These are phyloP conservation scores for Fonsecaea nubica DNA, from an alignment of 2,329 filamentous ascomycete genomes.

Conservation along the genomic window DNA sequence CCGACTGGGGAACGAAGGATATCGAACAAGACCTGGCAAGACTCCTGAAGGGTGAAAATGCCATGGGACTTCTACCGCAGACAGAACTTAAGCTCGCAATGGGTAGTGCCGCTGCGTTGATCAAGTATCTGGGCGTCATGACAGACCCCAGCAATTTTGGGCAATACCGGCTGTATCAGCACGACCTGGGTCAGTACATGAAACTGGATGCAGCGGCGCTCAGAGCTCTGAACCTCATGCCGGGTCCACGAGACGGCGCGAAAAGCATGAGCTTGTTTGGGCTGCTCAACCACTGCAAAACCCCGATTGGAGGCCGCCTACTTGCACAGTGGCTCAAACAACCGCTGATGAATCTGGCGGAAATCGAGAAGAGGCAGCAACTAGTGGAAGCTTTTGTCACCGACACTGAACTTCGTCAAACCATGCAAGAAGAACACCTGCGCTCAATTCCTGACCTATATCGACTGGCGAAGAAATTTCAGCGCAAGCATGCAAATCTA, in stretches of 20 bases:
- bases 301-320: conserved; percentile 85
- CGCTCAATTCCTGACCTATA: conserved; percentile 93
- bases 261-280: conserved; percentile 98
- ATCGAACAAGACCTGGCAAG: conserved; percentile 94
- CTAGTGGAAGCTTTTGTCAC: conserved; percentile 93
- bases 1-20: conserved; percentile 85
- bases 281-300: conserved; percentile 96
- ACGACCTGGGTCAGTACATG: conserved; percentile 97
- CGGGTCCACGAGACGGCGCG: conserved; percentile 88
- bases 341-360: conserved; percentile 85
- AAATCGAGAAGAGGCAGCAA: conserved; percentile 90
- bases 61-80: conserved; percentile 78
- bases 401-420: conserved; percentile 91
- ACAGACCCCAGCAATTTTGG: conserved; percentile 95
- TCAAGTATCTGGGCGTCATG: conserved; percentile 91
- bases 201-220: conserved; percentile 94
- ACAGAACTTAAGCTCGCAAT: conserved; percentile 95
- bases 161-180: conserved; percentile 95
- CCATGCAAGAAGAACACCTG: conserved; percentile 94
- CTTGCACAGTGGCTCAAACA: conserved; percentile 98
- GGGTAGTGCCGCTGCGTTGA: conserved; percentile 89
- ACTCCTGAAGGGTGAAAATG: conserved; percentile 83
- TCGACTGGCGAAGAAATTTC: conserved; percentile 90
- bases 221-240: conserved; percentile 96
- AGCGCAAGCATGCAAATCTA: conserved; percentile 85